Evolutionary conservation across 306 rosid genomes (phyloP).

Genomic region (Citrullus colocynthis): DNA sequence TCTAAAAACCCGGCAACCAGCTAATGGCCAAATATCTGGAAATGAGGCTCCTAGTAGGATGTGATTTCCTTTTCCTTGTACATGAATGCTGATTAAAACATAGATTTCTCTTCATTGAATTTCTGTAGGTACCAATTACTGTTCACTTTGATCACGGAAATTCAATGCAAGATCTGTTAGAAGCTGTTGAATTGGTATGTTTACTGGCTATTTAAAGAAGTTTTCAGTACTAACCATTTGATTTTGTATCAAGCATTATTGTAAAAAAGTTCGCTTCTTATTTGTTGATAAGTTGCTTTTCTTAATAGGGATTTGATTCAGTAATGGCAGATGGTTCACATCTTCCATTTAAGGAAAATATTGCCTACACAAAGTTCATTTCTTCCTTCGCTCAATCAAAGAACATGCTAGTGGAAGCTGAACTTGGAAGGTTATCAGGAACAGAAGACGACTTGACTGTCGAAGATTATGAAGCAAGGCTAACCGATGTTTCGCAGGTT

Average conservation of each 20-base stretch:
- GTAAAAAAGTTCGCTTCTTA: slow-evolving; percentile 7
- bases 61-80: neutral
- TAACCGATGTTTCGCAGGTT: slow-evolving; percentile 75
- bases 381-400: slow-evolving; percentile 63
- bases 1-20: neutral
- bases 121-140: slow-evolving; percentile 66
- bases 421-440: slow-evolving; percentile 88
- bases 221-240: slow-evolving; percentile 2
- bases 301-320: slow-evolving; percentile 73
- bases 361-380: slow-evolving; percentile 59
- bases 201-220: neutral
- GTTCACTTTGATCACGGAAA: slow-evolving; percentile 98
- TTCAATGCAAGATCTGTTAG: slow-evolving; percentile 64
- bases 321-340: slow-evolving; percentile 92
- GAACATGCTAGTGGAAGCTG: slow-evolving; percentile 83
- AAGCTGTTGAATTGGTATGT: slow-evolving; percentile 78
- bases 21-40: neutral
- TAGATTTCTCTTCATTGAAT: slow-evolving; percentile 8
- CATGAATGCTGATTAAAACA: neutral
- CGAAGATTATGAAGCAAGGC: slow-evolving; percentile 81
- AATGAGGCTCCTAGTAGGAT: neutral
- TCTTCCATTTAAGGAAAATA: slow-evolving; percentile 70
- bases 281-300: slow-evolving; percentile 5
- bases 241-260: neutral
- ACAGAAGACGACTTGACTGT: slow-evolving; percentile 91